Percentiles rank a stretch among this genome's conserved stretches.
phyloP scores from a whole-genome alignment of 805 yeast genomes.

The Candida easanensis region DNA sequence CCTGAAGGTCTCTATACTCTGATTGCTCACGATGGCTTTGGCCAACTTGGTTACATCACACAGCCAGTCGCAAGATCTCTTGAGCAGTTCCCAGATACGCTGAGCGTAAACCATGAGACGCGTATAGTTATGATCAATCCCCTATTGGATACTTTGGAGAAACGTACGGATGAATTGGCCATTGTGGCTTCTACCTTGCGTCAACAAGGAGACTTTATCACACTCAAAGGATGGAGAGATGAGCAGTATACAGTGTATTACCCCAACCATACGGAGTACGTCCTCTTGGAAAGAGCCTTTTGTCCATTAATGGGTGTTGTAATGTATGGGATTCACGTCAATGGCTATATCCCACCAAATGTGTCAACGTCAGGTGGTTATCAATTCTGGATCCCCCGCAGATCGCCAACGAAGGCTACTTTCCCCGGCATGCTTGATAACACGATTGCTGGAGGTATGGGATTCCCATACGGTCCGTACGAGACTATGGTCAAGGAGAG shows the following conservation, averaged over 20 bases:
- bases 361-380: constrained; percentile 37
- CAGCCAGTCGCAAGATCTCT: constrained; percentile 14
- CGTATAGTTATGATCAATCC: constrained; percentile 30
- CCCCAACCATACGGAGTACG: constrained; percentile 53
- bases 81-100: constrained; percentile 6
- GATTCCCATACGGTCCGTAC: constrained; percentile 67
- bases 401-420: constrained; percentile 77
- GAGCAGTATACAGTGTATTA: constrained; percentile 76
- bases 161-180: constrained; percentile 40
- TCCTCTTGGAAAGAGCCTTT: constrained; percentile 76
- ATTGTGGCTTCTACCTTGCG: constrained; percentile 42
- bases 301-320: constrained; percentile 81
- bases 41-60: constrained; percentile 15
- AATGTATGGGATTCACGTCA: constrained; percentile 87
- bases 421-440: constrained; percentile 91
- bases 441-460: constrained; percentile 94
- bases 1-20: constrained; percentile 7
- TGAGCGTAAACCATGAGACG: constrained; percentile 25
- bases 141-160: constrained; percentile 35
- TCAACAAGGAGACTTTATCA: constrained; percentile 33
- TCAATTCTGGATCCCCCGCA: constrained; percentile 79
- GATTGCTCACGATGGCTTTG: constrained; percentile 18
- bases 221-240: constrained; percentile 75
- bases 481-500: constrained; percentile 87
- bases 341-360: constrained; percentile 63